Conservation (phyloP, 176 grass and related monocot genomes). For the Oryza officinalis region DNA sequence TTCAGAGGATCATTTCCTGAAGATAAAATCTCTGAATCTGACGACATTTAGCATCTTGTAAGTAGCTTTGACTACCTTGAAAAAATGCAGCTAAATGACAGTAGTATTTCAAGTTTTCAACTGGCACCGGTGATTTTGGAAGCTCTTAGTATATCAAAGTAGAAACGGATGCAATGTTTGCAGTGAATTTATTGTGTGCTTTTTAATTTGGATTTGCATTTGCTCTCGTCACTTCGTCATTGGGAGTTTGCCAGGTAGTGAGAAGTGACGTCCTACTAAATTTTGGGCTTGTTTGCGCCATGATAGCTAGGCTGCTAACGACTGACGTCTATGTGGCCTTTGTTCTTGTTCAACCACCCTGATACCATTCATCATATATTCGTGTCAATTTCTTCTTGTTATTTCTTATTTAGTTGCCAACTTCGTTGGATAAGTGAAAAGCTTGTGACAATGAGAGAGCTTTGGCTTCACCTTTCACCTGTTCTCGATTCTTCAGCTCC, state of each 20-base stretch:
- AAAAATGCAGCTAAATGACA: not conserved
- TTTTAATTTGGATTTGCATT: not conserved
- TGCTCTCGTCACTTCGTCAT: not conserved
- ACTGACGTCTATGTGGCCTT: constrained; percentile 1
- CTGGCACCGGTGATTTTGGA: too few species aligned
- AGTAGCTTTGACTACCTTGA: not conserved
- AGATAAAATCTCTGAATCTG: not conserved
- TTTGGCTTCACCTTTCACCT: not conserved
- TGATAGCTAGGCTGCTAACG: not conserved
- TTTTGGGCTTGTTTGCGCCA: not conserved
- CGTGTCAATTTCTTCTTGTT: not conserved
- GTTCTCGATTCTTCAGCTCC: too few species aligned
- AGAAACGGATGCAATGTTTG: not conserved
- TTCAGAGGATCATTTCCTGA: not conserved
- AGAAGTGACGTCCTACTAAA: constrained; percentile 4
- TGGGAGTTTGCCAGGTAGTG: not conserved
- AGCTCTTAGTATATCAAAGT: not conserved
- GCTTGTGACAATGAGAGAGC: not conserved
- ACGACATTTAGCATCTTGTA: not conserved
- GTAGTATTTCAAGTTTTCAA: not conserved
- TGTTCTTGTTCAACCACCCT: constrained; percentile 30
- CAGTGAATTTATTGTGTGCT: not conserved
- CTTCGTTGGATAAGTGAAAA: not conserved
- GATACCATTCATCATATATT: not conserved
- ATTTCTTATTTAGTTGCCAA: not conserved